These are phyloP conservation scores for Fusarium torreyae DNA, from an alignment of 2,329 filamentous ascomycete genomes.

Conservation along the genomic window DNA sequence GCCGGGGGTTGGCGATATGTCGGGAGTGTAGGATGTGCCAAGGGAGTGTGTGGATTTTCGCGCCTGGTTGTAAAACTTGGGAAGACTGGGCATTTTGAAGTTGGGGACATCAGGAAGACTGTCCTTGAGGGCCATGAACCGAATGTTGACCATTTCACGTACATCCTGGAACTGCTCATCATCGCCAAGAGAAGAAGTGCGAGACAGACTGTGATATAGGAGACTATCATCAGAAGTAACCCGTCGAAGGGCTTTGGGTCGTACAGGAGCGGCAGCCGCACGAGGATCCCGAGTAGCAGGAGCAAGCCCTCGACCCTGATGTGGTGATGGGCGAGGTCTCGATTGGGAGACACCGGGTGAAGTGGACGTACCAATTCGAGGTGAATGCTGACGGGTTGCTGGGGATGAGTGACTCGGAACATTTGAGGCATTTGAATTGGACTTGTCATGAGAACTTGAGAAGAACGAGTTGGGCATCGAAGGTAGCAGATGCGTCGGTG, in stretches of 20 bases:
- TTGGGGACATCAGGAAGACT: constrained; percentile 85
- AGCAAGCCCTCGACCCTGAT: constrained; percentile 19
- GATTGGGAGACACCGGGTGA: constrained; percentile 19
- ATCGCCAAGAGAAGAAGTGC: constrained; percentile 87
- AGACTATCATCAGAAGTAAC: constrained; percentile 78
- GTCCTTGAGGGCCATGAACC: constrained; percentile 91
- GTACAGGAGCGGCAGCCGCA: constrained; percentile 26
- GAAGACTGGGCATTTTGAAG: constrained; percentile 77
- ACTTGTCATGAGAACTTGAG: constrained; percentile 55
- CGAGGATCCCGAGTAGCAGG: constrained; percentile 8
- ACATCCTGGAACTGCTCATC: constrained; percentile 85
- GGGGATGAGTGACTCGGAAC: constrained; percentile 20
- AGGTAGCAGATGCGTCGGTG: constrained; percentile 53
- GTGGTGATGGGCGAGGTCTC: constrained; percentile 31
- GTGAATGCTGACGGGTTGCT: constrained; percentile 10
- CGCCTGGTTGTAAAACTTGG: constrained; percentile 62
- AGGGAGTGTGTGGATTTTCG: constrained; percentile 54
- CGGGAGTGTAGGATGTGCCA: constrained; percentile 50
- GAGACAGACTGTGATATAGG: constrained; percentile 81
- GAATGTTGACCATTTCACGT: constrained; percentile 87
- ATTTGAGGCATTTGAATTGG: constrained; percentile 20
- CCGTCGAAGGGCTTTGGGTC: constrained; percentile 51
- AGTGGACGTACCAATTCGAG: constrained; percentile 7
- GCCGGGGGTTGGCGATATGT: constrained; percentile 47
- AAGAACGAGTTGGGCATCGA: constrained; percentile 62